Evolutionary conservation across 2,329 filamentous ascomycete genomes (phyloP), one percentile per base, ranked within the genome.

Genomic region (Scortechinia acanthostroma): DNA sequence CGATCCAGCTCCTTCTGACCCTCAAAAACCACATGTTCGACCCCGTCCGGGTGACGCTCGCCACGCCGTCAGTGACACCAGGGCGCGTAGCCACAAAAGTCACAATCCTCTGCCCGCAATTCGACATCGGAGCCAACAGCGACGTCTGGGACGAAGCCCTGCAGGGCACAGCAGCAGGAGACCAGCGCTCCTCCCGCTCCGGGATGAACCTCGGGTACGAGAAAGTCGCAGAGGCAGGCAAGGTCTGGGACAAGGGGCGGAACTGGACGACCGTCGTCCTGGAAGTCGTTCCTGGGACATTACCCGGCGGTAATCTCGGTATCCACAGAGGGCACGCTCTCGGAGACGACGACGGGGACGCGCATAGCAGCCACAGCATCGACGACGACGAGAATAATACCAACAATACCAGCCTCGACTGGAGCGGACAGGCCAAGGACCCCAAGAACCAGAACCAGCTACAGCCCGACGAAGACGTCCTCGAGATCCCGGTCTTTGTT

Each of bases 221-320:
- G 10, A 40, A 40, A 19, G 35, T 40, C 10, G 10, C 35, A 10
- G 90, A 95, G 62, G 88, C 88, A 0, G 93, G 91, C 44, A 97
- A 97, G 65, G 83, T 97, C n/a, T 98, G 89, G 87, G 91, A 96
- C 51, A 79, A 84, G 45, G 91, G 91, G 0, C 75, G 91, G 25
- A 98, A 97, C 61, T 96, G 91, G 88, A 93, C 93, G 15, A 93
- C 84, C 52, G 88, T 98, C 10, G 87, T 96, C 17, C 73, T 98
- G 21, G 93, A 98, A 61, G 85, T 98, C 14, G 78, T 96, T 1
- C 78, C 91, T 2, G 70, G 79, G 0, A 74, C 71, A 40, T 59
- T 82, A 19, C 60, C 35, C 6, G 35, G 35, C 17, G 35, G 35
- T 19, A 17, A 17, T 13, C 13, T 13, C 17, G 25, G 25, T 30